Evolutionary conservation across 345 rosid genomes (phyloP), one percentile per base, ranked within the genome.

Genomic region (Gossypium bickii): DNA sequence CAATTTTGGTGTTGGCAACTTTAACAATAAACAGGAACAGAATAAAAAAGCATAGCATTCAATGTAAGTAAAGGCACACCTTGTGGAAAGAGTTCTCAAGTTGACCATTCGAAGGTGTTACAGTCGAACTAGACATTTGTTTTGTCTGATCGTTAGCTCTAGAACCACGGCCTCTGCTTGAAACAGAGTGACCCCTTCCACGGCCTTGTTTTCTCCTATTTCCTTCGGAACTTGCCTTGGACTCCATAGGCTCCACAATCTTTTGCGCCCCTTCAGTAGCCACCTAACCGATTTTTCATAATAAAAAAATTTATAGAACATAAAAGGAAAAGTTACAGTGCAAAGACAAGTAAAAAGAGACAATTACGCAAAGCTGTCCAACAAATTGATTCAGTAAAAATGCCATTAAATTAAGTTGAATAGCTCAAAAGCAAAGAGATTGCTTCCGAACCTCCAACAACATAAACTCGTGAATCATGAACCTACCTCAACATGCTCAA

Each of bases 151-250:
- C 94, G 75, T 82, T 91, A 77, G 79, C 77, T 84, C 84, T 90
- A 72, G 93, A 88, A 80, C 93, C 93, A 75, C 97, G 97, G n/a
- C 97, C 97, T 85, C 98, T 88, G 18, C 94, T 80, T 57, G 92
- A 80, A 78, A 73, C 74, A 76, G 94, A 86, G 29, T 83, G 81
- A 24, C 86, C 95, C 78, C 97, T 89, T 49, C 97, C 97, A 58
- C 97, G 99, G 79, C 92, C 87, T 71, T 85, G 92, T 80, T 88
- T 96, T 84, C 87, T 89, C 85, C 86, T 88, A 84, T 73, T 81
- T 34, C 83, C 85, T 70, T 95, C 97, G 70, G 61, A 56, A 78
- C 78, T 73, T 48, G 80, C 79, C 86, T 87, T 95, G 67, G 80
- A 78, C 81, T 95, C 91, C 27, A 76, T 2, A 9, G 74, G 17